Percentiles rank a stretch among this genome's conserved stretches.
These are phyloP conservation scores for Chionographis japonica DNA, from an alignment of 106 monocot genomes.

Conservation along the genomic window DNA sequence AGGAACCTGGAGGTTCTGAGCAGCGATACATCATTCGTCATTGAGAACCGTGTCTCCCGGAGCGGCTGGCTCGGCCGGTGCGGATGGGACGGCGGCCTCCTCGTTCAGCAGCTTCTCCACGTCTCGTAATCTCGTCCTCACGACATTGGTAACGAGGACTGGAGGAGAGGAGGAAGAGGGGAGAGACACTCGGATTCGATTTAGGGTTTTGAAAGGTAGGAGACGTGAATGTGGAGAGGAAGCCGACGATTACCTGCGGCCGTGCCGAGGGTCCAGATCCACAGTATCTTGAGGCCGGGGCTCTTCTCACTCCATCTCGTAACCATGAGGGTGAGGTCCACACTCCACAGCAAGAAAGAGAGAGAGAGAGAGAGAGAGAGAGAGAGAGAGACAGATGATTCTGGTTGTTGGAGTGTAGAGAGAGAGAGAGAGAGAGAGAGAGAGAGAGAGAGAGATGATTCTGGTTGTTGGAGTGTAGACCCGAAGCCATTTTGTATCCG, in stretches of 20 bases:
- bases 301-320: slow-evolving; percentile 81
- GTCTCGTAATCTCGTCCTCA: slow-evolving; percentile 46
- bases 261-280: slow-evolving; percentile 83
- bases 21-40: slow-evolving; percentile 1
- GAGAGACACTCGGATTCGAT: neutral
- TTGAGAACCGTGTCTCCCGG: slow-evolving; percentile 4
- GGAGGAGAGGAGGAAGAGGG: neutral
- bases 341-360: no score
- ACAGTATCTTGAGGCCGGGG: slow-evolving; percentile 85
- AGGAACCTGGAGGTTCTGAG: no score
- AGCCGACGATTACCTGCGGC: slow-evolving; percentile 43
- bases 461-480: no score
- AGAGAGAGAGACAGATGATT: no score
- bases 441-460: no score
- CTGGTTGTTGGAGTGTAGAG: no score
- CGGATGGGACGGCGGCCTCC: slow-evolving; percentile 9
- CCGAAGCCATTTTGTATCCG: no score
- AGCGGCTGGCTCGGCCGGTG: neutral
- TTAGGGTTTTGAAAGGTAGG: slow-evolving; percentile 1
- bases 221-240: neutral
- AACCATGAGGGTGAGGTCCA: slow-evolving; percentile 23
- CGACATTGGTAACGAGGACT: slow-evolving; percentile 56
- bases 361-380: no score
- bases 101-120: slow-evolving; percentile 59
- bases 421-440: no score